Percentiles rank a stretch among this genome's conserved stretches.
Conservation (phyloP, 805 yeast genomes). For the Candida tammaniensis region DNA sequence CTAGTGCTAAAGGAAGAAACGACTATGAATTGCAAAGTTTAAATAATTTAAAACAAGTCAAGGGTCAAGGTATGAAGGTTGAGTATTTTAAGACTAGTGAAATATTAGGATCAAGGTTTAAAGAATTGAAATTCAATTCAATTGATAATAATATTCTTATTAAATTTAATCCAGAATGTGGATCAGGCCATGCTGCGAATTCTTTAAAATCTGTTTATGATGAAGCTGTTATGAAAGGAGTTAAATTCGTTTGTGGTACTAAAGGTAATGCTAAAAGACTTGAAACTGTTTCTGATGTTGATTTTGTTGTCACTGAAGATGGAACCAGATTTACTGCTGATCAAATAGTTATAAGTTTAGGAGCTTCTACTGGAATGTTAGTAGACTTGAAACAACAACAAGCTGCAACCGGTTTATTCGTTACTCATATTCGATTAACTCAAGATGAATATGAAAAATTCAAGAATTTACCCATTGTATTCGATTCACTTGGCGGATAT, state of each 20-base stretch:
- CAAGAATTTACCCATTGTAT: conserved; percentile 40
- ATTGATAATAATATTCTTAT: conserved; percentile 14
- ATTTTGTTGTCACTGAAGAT: conserved; percentile 18
- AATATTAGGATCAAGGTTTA: conserved; percentile 20
- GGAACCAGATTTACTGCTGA: conserved; percentile 31
- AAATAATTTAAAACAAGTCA: conserved; percentile 25
- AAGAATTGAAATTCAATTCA: conserved; percentile 15
- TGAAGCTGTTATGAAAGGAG: conserved; percentile 12
- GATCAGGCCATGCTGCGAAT: conserved; percentile 41
- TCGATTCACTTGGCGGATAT: conserved; percentile 41
- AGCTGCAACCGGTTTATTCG: conserved; percentile 35
- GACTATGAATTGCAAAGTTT: conserved; percentile 37
- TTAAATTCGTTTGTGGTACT: conserved; percentile 14
- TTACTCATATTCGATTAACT: conserved; percentile 34
- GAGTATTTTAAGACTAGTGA: conserved; percentile 23
- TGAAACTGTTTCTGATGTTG: conserved; percentile 10
- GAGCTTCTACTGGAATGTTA: conserved; percentile 36
- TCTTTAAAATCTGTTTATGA: conserved; percentile 29
- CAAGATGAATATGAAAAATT: conserved; percentile 31
- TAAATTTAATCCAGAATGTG: conserved; percentile 38
- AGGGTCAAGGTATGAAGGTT: conserved; percentile 22
- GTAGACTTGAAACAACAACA: conserved; percentile 28
- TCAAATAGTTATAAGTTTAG: conserved; percentile 30
- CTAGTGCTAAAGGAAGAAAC: conserved; percentile 26
- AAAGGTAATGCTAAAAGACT: conserved; percentile 10